phyloP scores from a whole-genome alignment of 345 rosid species.

The Arabis alpina region DNA sequence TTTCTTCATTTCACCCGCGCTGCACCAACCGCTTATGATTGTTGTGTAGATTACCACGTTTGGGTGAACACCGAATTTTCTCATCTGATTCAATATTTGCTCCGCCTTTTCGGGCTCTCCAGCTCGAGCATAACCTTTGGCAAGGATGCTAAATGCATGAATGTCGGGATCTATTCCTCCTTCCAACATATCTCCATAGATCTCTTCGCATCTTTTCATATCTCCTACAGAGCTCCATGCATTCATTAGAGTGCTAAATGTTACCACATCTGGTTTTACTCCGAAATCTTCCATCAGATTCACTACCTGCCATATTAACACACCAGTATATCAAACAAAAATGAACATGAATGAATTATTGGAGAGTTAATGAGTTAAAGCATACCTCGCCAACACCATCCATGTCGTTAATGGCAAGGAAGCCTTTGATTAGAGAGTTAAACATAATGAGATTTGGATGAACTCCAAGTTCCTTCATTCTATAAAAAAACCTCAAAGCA shows the following conservation, averaged over 20 bases:
- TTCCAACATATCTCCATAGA: constrained; percentile 75
- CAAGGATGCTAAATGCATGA: constrained; percentile 80
- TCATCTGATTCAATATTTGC: constrained; percentile 62
- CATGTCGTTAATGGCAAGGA: constrained; percentile 60
- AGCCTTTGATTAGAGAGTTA: constrained; percentile 86
- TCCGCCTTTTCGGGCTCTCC: constrained; percentile 78
- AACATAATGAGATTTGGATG: constrained; percentile 83
- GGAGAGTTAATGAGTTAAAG: constrained; percentile 1
- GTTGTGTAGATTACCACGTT: constrained; percentile 90
- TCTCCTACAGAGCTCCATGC: constrained; percentile 88
- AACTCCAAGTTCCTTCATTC: constrained; percentile 85
- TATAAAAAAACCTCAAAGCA: constrained; percentile 71
- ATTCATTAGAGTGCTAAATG: constrained; percentile 93
- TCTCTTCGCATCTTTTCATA: constrained; percentile 84
- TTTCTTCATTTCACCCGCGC: constrained; percentile 69
- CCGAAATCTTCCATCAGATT: constrained; percentile 72
- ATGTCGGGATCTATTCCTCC: constrained; percentile 77
- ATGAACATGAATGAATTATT: background rate
- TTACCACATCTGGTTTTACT: constrained; percentile 77
- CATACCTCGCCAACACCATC: constrained; percentile 82
- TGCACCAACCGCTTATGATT: constrained; percentile 86
- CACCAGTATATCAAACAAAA: background rate
- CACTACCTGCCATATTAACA: constrained; percentile 51
- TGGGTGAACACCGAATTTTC: constrained; percentile 56
- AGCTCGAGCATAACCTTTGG: constrained; percentile 81